Percentiles rank a stretch among this genome's conserved stretches.
These are phyloP conservation scores for Magnolia changhungtana DNA, from an alignment of 164 flowering plant species.

Conservation along the genomic window DNA sequence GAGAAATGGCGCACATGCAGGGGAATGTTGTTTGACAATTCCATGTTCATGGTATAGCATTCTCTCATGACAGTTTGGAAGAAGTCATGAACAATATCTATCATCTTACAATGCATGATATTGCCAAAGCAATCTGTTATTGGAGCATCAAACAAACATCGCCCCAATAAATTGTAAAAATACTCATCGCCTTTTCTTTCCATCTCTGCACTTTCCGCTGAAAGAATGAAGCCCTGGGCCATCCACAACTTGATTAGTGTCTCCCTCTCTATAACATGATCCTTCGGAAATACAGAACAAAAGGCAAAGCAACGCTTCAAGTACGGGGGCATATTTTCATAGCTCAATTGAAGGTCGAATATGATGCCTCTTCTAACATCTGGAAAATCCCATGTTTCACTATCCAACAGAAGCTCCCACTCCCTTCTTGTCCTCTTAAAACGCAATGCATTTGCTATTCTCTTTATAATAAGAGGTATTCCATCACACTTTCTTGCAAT, in stretches of 20 bases:
- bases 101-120: constrained; percentile 2
- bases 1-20: not conserved
- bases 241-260: constrained; percentile 9
- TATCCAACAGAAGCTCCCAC: constrained; percentile 7
- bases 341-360: constrained; percentile 6
- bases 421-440: not conserved
- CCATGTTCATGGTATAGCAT: not conserved
- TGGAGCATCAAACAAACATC: constrained; percentile 5
- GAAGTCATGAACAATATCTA: constrained; percentile 8
- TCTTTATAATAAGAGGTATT: constrained; percentile 4
- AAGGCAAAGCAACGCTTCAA: constrained; percentile 14
- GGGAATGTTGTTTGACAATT: not conserved
- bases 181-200: constrained; percentile 2
- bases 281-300: constrained; percentile 10
- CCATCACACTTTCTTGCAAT: constrained; percentile 8
- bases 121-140: not conserved
- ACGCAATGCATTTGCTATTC: constrained; percentile 4
- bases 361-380: not conserved
- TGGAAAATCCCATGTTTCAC: constrained; percentile 6
- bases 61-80: not conserved
- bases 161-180: constrained; percentile 5
- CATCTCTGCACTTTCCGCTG: not conserved
- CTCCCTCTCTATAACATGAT: not conserved
- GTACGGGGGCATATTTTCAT: not conserved
- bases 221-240: constrained; percentile 7